phyloP scores from a whole-genome alignment of 345 rosid species.

The Zanthoxylum bungeanum region DNA sequence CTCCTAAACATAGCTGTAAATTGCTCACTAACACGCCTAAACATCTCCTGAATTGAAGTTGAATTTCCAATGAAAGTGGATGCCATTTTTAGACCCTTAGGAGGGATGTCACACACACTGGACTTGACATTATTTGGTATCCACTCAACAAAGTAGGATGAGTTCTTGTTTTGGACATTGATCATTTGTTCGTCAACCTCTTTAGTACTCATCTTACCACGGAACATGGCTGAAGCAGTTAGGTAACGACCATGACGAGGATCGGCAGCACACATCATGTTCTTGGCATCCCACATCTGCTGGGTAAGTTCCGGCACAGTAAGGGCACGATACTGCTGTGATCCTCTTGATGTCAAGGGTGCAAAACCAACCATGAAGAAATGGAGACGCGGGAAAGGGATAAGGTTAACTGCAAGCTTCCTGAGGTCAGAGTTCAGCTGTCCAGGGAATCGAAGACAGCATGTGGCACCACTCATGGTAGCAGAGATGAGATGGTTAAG shows the following conservation, averaged over 20 bases:
- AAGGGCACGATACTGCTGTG: slow-evolving; percentile 29
- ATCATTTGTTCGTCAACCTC: slow-evolving; percentile 33
- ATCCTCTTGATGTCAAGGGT: slow-evolving; percentile 31
- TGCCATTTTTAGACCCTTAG: slow-evolving; percentile 27
- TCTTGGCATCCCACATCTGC: slow-evolving; percentile 33
- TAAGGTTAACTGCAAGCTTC: slow-evolving; percentile 32
- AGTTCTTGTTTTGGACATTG: slow-evolving; percentile 30
- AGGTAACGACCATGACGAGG: slow-evolving; percentile 35
- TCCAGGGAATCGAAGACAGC: slow-evolving; percentile 33
- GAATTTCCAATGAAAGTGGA: slow-evolving; percentile 31
- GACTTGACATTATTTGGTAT: slow-evolving; percentile 31
- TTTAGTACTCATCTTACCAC: slow-evolving; percentile 33
- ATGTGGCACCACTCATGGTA: slow-evolving; percentile 31
- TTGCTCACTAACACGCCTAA: slow-evolving; percentile 29
- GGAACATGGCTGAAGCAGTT: slow-evolving; percentile 31
- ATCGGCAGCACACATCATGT: slow-evolving; percentile 35
- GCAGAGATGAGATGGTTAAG: slow-evolving; percentile 33
- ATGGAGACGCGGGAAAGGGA: slow-evolving; percentile 33
- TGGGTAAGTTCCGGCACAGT: slow-evolving; percentile 28
- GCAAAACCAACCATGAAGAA: slow-evolving; percentile 35
- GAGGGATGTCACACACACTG: slow-evolving; percentile 30
- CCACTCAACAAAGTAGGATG: slow-evolving; percentile 32
- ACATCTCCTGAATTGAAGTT: slow-evolving; percentile 29
- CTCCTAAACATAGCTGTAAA: slow-evolving; percentile 29
- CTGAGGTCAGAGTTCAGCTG: slow-evolving; percentile 33